A percentile compares a stretch with the other conserved stretches of the same genome.
These are phyloP conservation scores for Strobilomyces dryophilus DNA, from an alignment of 768 basidiomycete species.

Conservation along the genomic window DNA sequence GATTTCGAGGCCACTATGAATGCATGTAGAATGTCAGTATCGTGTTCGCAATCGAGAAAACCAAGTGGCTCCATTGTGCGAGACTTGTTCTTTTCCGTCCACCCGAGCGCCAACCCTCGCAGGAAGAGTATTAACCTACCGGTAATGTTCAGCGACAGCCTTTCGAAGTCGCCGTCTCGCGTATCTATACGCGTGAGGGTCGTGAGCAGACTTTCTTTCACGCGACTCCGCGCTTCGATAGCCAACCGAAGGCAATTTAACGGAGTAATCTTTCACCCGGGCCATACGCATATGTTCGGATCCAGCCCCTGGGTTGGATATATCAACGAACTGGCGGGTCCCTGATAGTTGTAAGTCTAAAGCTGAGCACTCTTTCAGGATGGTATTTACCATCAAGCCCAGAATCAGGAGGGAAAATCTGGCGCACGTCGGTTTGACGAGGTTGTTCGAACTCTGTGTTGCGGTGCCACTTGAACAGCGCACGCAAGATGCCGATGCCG, in stretches of 20 bases:
- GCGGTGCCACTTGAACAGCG: conserved; percentile 2
- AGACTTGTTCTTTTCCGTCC: background rate
- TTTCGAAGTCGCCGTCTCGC: conserved; percentile 85
- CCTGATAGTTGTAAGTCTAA: background rate
- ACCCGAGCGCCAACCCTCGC: background rate
- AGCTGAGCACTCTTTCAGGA: background rate
- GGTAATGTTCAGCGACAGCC: conserved; percentile 82
- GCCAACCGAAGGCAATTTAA: background rate
- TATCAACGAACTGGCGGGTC: background rate
- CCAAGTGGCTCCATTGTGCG: background rate
- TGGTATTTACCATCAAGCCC: conserved; percentile 1
- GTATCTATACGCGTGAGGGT: conserved; percentile 75
- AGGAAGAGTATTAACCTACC: conserved; percentile 36
- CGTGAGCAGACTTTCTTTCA: conserved; percentile 24
- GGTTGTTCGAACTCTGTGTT: background rate
- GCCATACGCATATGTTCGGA: too few relatives aligned
- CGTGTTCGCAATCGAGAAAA: background rate
- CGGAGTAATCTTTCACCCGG: background rate
- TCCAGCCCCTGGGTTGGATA: background rate
- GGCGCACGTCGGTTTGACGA: background rate
- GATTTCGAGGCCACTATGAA: conserved; percentile 65
- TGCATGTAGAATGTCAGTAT: conserved; percentile 9
- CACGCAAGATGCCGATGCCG: conserved; percentile 1
- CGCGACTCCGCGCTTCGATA: background rate
- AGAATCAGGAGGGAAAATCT: background rate